Evolutionary conservation across 192 early-diverging fungal species (phyloP), one percentile per base, ranked within the genome.

Genomic region (Coemansia aciculifera): DNA sequence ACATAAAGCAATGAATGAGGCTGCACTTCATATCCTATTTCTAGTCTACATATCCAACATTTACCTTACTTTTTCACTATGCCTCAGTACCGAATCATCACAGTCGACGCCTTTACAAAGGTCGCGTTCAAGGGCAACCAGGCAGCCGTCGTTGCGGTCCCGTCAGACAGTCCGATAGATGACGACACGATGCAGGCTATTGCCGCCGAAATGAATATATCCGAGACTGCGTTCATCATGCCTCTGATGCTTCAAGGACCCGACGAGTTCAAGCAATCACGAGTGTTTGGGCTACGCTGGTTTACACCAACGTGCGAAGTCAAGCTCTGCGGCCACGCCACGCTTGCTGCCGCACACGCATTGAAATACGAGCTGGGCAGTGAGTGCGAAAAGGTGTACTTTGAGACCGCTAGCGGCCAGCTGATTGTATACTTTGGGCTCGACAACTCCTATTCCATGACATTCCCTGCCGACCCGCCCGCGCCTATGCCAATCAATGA

Each of bases 251-350:
- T 8, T 39, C 40, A 59, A 61, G 59, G 46, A 3, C 29, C 56
- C 12, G 36, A 66, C n/a, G 68, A 61, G 36, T 74, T 70, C 48
- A 42, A 19, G 11, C 31, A 12, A 3, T 34, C 63, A 29, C 57
- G 51, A 36, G 37, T 44, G n/a, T 79, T 71, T 43, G 34, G 19
- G 8, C 64, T 83, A 39, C 74, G 75, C 17, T 85, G 84, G 84
- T 80, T 83, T 61, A 85, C 84, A 0, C 84, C 81, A 15, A 49
- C 61, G 1, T 19, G 27, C 23, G 84, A 85, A 54, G 73, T 78
- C 49, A 57, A 62, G 39, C 67, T 85, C 12, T 83, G 84, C 34
- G 84, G 84, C 36, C 84, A 85, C 38, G 83, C 79, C 13, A 85
- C 83, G 11, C 71, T 85, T 19, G 83, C 83, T 0, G 62, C 79